phyloP scores from a whole-genome alignment of 495 filamentous ascomycete genomes.

The Chaetomium tenue region DNA sequence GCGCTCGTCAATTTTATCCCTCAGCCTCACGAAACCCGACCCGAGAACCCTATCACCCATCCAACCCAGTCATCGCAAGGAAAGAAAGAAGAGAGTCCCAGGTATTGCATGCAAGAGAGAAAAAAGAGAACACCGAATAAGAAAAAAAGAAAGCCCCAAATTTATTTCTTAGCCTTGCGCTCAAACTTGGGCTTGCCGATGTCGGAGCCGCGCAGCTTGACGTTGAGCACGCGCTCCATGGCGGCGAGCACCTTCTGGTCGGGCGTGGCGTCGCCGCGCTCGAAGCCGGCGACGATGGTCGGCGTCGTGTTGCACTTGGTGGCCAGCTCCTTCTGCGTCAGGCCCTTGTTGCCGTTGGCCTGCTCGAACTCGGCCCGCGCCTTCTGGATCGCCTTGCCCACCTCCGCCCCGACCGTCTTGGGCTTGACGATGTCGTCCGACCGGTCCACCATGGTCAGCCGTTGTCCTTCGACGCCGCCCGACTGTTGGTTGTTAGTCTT shows the following conservation, averaged over 20 bases:
- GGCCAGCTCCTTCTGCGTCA: conserved; percentile 96
- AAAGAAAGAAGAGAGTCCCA: background rate
- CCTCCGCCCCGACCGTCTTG: conserved; percentile 76
- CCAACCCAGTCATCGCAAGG: background rate
- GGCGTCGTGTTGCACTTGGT: conserved; percentile 88
- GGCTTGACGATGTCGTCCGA: conserved; percentile 96
- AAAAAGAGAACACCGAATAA: background rate
- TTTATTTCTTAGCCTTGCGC: conserved; percentile 59
- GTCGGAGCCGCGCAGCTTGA: conserved; percentile 76
- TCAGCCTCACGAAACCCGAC: background rate
- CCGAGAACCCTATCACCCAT: background rate
- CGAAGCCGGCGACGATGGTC: conserved; percentile 77
- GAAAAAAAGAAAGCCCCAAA: background rate
- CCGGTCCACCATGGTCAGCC: conserved; percentile 96
- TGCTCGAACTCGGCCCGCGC: conserved; percentile 58
- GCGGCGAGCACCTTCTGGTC: conserved; percentile 78
- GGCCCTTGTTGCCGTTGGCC: conserved; percentile 60
- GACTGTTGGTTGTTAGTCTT: conserved; percentile 40
- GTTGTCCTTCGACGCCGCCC: conserved; percentile 77
- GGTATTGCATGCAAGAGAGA: background rate
- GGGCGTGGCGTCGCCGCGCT: conserved; percentile 74
- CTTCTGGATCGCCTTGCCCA: conserved; percentile 78
- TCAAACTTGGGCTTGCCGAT: conserved; percentile 75
- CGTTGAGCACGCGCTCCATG: conserved; percentile 82
- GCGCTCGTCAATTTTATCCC: background rate